Percentiles rank a stretch among this genome's conserved stretches.
phyloP scores from a whole-genome alignment of 345 rosid species.

The Brassica carinata region DNA sequence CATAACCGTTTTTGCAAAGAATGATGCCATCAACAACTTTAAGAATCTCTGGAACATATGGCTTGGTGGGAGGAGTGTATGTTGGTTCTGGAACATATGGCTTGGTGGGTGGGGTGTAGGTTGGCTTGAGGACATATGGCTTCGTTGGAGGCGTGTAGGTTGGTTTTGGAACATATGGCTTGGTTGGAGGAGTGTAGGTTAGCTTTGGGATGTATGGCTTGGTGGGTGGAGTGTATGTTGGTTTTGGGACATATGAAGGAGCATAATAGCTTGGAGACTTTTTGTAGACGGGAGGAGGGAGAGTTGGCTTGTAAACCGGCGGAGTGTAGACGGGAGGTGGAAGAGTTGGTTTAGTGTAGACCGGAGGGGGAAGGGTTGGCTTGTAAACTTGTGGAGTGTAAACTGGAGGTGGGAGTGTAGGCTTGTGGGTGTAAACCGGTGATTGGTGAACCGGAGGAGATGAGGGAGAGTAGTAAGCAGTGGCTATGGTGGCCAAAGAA shows the following conservation, averaged over 20 bases:
- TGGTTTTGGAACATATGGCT: constrained; percentile 25
- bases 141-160: background rate
- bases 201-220: constrained; percentile 24
- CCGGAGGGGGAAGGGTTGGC: background rate
- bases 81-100: background rate
- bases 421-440: background rate
- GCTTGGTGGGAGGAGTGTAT: background rate
- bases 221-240: constrained; percentile 30
- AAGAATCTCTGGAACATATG: background rate
- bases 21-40: constrained; percentile 45
- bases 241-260: constrained; percentile 12
- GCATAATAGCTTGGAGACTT: constrained; percentile 15
- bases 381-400: background rate
- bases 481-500: constrained; percentile 1
- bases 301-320: constrained; percentile 2
- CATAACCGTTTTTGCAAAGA: constrained; percentile 45
- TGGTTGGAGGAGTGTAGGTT: constrained; percentile 31
- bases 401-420: background rate
- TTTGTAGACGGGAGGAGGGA: constrained; percentile 8
- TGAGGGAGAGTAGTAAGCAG: background rate
- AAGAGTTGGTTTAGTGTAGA: background rate
- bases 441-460: constrained; percentile 17
- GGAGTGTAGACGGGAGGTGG: background rate
- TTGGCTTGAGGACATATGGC: background rate
- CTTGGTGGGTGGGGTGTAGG: background rate